Evolutionary conservation across 768 basidiomycete genomes (phyloP).

Genomic region (Agaricus blazei): DNA sequence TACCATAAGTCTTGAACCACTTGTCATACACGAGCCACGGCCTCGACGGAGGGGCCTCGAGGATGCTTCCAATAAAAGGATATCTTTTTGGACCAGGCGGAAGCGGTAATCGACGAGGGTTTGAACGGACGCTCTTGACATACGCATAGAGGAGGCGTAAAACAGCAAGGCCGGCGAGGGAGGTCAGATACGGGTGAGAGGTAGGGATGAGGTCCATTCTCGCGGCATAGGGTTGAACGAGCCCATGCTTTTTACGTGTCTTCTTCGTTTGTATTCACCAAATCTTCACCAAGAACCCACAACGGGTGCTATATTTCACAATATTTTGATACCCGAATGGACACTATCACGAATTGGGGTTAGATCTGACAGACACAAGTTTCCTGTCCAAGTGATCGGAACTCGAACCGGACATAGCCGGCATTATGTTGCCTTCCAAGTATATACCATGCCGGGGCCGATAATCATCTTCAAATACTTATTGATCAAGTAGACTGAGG

Average conservation of each 20-base stretch:
- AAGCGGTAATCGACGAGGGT: slow-evolving; percentile 7
- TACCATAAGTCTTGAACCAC: slow-evolving; percentile 16
- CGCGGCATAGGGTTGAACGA: background rate
- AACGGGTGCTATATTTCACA: too few relatives aligned
- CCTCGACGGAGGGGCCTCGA: slow-evolving; percentile 12
- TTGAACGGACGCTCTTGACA: background rate
- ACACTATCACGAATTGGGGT: too few relatives aligned
- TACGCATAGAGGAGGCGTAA: background rate
- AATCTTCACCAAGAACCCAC: background rate
- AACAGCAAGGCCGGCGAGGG: background rate
- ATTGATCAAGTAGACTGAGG: too few relatives aligned
- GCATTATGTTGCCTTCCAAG: too few relatives aligned
- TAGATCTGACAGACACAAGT: too few relatives aligned
- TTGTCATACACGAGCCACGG: slow-evolving; percentile 15
- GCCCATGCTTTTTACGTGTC: background rate
- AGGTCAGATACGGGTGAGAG: background rate
- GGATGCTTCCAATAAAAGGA: slow-evolving; percentile 15
- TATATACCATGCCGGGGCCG: too few relatives aligned
- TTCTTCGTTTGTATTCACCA: background rate
- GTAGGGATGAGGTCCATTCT: background rate
- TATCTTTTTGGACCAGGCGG: slow-evolving; percentile 14
- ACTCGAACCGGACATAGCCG: too few relatives aligned
- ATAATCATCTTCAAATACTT: too few relatives aligned
- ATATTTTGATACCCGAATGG: too few relatives aligned
- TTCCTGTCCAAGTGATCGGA: too few relatives aligned